phyloP scores from a whole-genome alignment of 192 early-diverging fungal species.

The Cladochytrium replicatum region DNA sequence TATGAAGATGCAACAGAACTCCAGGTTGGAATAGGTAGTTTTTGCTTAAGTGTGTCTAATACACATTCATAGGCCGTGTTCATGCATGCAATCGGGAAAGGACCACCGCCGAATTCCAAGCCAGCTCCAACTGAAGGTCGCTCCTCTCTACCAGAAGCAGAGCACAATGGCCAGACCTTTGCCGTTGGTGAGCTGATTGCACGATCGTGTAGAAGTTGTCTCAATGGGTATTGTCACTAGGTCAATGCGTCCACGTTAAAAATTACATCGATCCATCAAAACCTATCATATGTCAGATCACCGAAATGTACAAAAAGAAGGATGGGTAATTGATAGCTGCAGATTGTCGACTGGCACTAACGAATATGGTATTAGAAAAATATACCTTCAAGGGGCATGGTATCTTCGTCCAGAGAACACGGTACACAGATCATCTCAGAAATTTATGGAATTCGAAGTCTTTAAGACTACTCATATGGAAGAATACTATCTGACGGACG shows the following conservation, averaged over 20 bases:
- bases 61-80: slow-evolving; percentile 6
- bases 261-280: slow-evolving; percentile 45
- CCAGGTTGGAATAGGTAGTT: slow-evolving; percentile 8
- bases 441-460: slow-evolving; percentile 57
- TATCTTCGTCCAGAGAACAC: slow-evolving; percentile 60
- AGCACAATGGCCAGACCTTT: no score
- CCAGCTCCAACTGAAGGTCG: no score
- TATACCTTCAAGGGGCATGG: slow-evolving; percentile 29
- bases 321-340: slow-evolving; percentile 16
- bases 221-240: background rate
- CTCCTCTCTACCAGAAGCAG: no score
- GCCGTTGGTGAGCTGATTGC: background rate
- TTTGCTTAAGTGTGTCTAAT: slow-evolving; percentile 4
- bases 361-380: background rate
- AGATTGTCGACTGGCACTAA: background rate
- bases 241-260: slow-evolving; percentile 7
- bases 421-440: slow-evolving; percentile 39
- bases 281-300: slow-evolving; percentile 54
- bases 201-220: background rate
- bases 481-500: slow-evolving; percentile 39
- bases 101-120: no score
- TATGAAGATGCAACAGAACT: slow-evolving; percentile 57
- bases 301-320: slow-evolving; percentile 33
- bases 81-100: background rate
- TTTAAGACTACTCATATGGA: slow-evolving; percentile 50